Percentiles rank a stretch among this genome's conserved stretches.
Evolutionary conservation across 352 stramenopile genomes (phyloP).

Genomic region (Globisporangium lucens): DNA sequence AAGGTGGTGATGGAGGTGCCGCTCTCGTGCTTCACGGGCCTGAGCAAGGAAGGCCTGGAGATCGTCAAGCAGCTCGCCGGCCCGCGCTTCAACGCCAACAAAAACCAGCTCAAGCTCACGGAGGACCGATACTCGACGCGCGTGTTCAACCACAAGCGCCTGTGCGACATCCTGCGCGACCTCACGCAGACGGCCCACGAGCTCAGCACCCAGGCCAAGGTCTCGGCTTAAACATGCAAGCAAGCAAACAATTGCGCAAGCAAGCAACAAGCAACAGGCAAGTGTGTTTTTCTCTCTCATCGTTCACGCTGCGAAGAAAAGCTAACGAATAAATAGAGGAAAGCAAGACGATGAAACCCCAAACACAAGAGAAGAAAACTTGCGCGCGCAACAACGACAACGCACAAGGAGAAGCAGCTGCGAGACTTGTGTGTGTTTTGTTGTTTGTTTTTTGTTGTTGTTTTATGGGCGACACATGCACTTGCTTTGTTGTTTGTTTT

Average conservation of each 20-base stretch:
- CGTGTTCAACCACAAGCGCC: conserved; percentile 83
- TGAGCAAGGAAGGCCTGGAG: conserved; percentile 45
- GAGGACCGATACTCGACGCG: conserved; percentile 77
- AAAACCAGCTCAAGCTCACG: conserved; percentile 73
- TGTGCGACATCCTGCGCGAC: conserved; percentile 80
- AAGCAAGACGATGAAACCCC: conserved; percentile 7
- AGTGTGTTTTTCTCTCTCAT: neutral
- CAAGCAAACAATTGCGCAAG: conserved; percentile 3
- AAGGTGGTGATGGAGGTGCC: conserved; percentile 82
- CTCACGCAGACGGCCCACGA: conserved; percentile 69
- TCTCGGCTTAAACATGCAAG: conserved; percentile 19
- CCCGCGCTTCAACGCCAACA: conserved; percentile 76
- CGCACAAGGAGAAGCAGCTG: neutral
- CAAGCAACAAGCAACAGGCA: conserved; percentile 10
- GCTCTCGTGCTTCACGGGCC: conserved; percentile 55
- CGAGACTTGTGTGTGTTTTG: conserved; percentile 4
- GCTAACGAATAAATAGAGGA: conserved; percentile 7
- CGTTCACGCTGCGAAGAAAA: neutral
- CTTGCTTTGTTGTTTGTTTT: conserved; percentile 4
- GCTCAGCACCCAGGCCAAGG: conserved; percentile 40
- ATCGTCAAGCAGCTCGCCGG: conserved; percentile 68
- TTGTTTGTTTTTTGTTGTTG: conserved; percentile 6
- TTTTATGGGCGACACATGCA: conserved; percentile 8
- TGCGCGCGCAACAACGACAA: neutral
- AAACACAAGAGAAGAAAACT: neutral